Base-by-base conservation (phyloP, 169 alveolate genomes). In the Fabrea salina region DNA sequence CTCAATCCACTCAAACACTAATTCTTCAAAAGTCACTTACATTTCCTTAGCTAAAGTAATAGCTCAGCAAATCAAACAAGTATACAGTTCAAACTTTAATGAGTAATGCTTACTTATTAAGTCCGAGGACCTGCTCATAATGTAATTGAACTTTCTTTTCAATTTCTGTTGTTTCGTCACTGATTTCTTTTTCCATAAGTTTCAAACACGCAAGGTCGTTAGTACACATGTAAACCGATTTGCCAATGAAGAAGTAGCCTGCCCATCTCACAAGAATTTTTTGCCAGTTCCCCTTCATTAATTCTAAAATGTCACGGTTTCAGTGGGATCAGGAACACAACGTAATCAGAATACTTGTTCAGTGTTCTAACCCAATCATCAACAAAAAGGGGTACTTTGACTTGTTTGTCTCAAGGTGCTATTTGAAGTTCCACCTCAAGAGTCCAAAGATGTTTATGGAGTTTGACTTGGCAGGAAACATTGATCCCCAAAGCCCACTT, bases 341-440 rank as follows among this genome's bases (percentile, higher is more conserved):
- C 49, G 19, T 64, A 25, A 40, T 64, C 16, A 64, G 41, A 33
- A 64, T 64, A 1, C 19, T 41, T 1, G 32, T 64, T 37, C 75
- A 51, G 2, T 64, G 75, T 39, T 41, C 25, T 6, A 64, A 64
- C 51, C 75, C 75, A 3, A 40, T 64, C 57, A 33, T 64, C 33
- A 64, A 41, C n/a, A 64, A 64, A 64, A 32, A 32, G 19, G 75
- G 75, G 30, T 64, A 64, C 32, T 64, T 64, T 40, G 75, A 64
- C 30, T 56, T 64, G 39, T 64, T 35, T 64, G 33, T 39, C 16
- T 64, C 75, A 2, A 25, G 75, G 50, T 39, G 25, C 32, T 64
- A 64, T n/a, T 30, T 64, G 57, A 64, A 64, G 39, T 64, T 64
- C 19, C 75, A 64, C 19, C 75, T 64, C 51, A 64, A 64, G 30